phyloP scores from a whole-genome alignment of 2,329 filamentous ascomycete genomes.

The Nannizzia gypsea region DNA sequence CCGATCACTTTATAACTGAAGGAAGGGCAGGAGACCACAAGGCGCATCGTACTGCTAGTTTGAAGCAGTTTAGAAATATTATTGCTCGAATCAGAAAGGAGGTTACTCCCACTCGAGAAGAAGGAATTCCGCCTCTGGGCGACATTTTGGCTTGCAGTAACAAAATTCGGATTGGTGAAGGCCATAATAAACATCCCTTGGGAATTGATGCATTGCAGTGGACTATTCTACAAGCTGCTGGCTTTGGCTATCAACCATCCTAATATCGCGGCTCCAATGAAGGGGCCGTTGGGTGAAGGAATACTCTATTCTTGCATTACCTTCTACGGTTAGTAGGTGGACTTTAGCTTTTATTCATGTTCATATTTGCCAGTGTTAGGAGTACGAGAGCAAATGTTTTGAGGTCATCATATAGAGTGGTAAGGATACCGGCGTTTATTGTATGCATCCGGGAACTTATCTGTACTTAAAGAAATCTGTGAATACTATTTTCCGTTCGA shows the following conservation, averaged over 20 bases:
- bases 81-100: constrained; percentile 14
- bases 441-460: neutral
- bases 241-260: constrained; percentile 33
- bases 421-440: neutral
- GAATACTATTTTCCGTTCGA: neutral
- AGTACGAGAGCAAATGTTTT: neutral
- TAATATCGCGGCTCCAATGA: neutral
- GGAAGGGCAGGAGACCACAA: constrained; percentile 13
- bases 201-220: constrained; percentile 53
- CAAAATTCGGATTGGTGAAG: constrained; percentile 37
- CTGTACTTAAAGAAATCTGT: neutral
- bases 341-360: too few relatives aligned
- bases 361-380: neutral
- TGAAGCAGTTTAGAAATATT: constrained; percentile 23
- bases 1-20: constrained; percentile 43
- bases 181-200: constrained; percentile 35
- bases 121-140: constrained; percentile 37
- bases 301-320: too few relatives aligned
- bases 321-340: too few relatives aligned
- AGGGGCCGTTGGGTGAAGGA: neutral
- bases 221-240: constrained; percentile 52
- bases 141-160: constrained; percentile 51
- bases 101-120: constrained; percentile 32
- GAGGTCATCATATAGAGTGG: neutral
- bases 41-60: constrained; percentile 15